Conservation (phyloP, 2,329 filamentous ascomycete genomes). For the Hymenoscyphus scutula region DNA sequence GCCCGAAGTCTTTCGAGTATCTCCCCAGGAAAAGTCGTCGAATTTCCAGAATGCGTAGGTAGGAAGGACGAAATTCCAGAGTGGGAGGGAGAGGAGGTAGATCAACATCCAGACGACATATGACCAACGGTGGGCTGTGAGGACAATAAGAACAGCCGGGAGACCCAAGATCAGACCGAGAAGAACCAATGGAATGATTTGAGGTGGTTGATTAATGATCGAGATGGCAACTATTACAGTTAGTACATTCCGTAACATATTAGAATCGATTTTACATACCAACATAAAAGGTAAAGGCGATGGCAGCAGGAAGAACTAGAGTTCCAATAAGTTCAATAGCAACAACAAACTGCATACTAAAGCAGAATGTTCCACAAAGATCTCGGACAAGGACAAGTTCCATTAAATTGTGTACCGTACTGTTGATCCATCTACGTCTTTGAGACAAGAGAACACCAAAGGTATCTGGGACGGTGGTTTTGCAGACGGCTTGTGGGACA, state of each 20-base stretch:
- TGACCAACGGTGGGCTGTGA: slow-evolving; percentile 88
- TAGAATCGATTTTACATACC: slow-evolving; percentile 54
- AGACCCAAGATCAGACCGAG: slow-evolving; percentile 89
- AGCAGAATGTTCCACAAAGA: slow-evolving; percentile 97
- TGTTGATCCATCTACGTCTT: slow-evolving; percentile 98
- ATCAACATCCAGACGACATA: slow-evolving; percentile 98
- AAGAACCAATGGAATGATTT: slow-evolving; percentile 87
- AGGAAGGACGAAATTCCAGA: slow-evolving; percentile 97
- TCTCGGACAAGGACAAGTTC: slow-evolving; percentile 93
- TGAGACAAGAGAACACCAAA: slow-evolving; percentile 94
- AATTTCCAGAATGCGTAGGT: slow-evolving; percentile 99
- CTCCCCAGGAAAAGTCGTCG: slow-evolving; percentile 99
- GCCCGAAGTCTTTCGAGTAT: slow-evolving; percentile 91
- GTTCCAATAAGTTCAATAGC: slow-evolving; percentile 95
- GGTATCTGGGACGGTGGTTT: slow-evolving; percentile 90
- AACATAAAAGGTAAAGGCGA: slow-evolving; percentile 95
- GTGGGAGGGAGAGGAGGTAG: slow-evolving; percentile 85
- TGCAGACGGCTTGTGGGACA: slow-evolving; percentile 97
- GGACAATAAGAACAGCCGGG: slow-evolving; percentile 83
- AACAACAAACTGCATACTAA: slow-evolving; percentile 99
- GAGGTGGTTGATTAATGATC: slow-evolving; percentile 72
- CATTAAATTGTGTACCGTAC: slow-evolving; percentile 97
- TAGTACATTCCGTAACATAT: slow-evolving; percentile 16
- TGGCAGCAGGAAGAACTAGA: slow-evolving; percentile 90
- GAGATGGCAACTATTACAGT: slow-evolving; percentile 69